Evolutionary conservation across 768 basidiomycete species (phyloP).

Genomic region (Leccinum subgranulosum): DNA sequence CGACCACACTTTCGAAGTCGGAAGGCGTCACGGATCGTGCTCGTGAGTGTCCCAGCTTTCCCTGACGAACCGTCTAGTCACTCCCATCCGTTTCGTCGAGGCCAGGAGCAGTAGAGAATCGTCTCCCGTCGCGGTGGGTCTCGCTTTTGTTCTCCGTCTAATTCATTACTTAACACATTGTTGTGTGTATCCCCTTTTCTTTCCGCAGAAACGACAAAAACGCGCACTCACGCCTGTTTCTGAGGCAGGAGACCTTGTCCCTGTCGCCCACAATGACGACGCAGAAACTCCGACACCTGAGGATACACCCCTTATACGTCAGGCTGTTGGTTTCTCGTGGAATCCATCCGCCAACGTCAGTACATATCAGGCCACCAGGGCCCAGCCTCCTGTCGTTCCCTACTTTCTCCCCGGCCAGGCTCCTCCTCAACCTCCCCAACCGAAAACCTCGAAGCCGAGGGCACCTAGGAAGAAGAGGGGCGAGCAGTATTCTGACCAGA

Average conservation of each 20-base stretch:
- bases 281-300: constrained; percentile 45
- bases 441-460: constrained; percentile 26
- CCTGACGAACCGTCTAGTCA: constrained; percentile 3
- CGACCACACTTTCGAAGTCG: constrained; percentile 16
- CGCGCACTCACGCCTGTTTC: constrained; percentile 52
- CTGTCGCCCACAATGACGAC: constrained; percentile 37
- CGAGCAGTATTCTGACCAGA: constrained; percentile 43
- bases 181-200: neutral
- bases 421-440: constrained; percentile 15
- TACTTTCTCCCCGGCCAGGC: constrained; percentile 58
- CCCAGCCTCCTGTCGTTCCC: constrained; percentile 20
- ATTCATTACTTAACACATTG: neutral
- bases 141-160: neutral
- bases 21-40: constrained; percentile 37
- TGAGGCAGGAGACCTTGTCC: constrained; percentile 47
- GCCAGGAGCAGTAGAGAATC: constrained; percentile 57
- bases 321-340: constrained; percentile 54
- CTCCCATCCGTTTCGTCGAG: constrained; percentile 4
- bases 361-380: constrained; percentile 29
- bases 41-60: constrained; percentile 26
- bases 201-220: constrained; percentile 38
- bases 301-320: constrained; percentile 50
- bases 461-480: constrained; percentile 33
- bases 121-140: constrained; percentile 46
- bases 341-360: constrained; percentile 26